phyloP scores from a whole-genome alignment of 2,329 filamentous ascomycete genomes.

The Arthrobotrys musiformis region DNA sequence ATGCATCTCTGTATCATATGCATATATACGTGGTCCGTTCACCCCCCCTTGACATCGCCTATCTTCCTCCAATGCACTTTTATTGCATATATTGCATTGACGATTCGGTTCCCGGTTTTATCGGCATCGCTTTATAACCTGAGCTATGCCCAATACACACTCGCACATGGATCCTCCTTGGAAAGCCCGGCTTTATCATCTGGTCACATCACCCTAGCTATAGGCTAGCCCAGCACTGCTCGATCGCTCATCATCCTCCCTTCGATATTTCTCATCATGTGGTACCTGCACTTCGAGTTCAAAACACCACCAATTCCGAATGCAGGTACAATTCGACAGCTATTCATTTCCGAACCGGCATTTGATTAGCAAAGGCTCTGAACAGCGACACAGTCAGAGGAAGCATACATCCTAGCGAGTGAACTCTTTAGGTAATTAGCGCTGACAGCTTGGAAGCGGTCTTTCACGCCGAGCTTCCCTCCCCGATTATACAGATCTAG shows the following conservation, averaged over 20 bases:
- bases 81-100: conserved; percentile 21
- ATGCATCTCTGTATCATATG: conserved; percentile 15
- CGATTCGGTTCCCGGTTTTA: conserved; percentile 16
- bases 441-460: conserved; percentile 75
- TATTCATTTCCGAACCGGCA: neutral
- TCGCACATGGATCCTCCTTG: conserved; percentile 12
- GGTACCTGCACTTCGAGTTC: conserved; percentile 47
- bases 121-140: conserved; percentile 3
- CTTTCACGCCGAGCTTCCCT: conserved; percentile 65
- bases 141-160: neutral
- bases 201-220: neutral
- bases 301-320: conserved; percentile 50
- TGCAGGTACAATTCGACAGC: conserved; percentile 53
- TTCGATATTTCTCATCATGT: conserved; percentile 49
- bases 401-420: conserved; percentile 73
- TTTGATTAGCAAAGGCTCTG: neutral
- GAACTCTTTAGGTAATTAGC: conserved; percentile 80
- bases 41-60: conserved; percentile 6
- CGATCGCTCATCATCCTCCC: conserved; percentile 25
- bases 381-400: neutral
- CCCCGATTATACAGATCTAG: conserved; percentile 85
- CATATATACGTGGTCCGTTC: conserved; percentile 21
- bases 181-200: conserved; percentile 2
- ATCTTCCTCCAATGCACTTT: neutral
- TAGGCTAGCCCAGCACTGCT: conserved; percentile 18